phyloP scores from a whole-genome alignment of 2,329 filamentous ascomycete species.

The Pseudogymnoascus sp. region DNA sequence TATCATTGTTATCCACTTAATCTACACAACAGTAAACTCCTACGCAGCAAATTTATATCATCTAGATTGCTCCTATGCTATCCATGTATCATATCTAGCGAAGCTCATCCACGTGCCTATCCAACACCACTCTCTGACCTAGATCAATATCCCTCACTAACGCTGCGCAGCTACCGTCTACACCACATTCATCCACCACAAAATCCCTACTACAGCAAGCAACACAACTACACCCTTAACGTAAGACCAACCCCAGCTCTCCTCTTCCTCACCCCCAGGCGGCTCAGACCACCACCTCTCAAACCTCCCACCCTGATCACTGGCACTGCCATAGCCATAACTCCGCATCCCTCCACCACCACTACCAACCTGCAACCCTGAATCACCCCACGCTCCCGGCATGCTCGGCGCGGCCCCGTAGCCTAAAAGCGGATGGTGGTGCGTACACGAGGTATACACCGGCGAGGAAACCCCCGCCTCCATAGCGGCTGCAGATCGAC shows the following conservation, averaged over 20 bases:
- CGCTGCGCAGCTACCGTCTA: neutral
- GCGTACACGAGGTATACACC: neutral
- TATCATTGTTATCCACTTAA: neutral
- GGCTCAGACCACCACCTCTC: neutral
- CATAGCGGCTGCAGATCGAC: neutral
- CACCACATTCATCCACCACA: neutral
- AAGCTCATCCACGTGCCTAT: neutral
- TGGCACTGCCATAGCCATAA: neutral
- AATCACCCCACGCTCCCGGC: neutral
- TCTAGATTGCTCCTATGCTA: neutral
- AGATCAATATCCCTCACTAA: neutral
- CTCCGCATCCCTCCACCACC: neutral
- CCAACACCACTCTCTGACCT: neutral
- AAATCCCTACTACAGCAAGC: neutral
- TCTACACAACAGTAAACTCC: too few relatives aligned
- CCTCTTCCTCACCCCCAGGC: neutral
- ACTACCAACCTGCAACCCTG: neutral
- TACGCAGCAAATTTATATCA: too few relatives aligned
- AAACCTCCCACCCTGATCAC: neutral
- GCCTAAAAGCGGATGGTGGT: neutral
- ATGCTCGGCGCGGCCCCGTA: neutral
- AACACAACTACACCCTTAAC: neutral
- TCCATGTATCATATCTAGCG: neutral
- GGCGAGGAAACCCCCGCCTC: neutral
- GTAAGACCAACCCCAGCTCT: neutral